Conservation (phyloP, 495 filamentous ascomycete genomes). For the Aspergillus avenaceus region DNA sequence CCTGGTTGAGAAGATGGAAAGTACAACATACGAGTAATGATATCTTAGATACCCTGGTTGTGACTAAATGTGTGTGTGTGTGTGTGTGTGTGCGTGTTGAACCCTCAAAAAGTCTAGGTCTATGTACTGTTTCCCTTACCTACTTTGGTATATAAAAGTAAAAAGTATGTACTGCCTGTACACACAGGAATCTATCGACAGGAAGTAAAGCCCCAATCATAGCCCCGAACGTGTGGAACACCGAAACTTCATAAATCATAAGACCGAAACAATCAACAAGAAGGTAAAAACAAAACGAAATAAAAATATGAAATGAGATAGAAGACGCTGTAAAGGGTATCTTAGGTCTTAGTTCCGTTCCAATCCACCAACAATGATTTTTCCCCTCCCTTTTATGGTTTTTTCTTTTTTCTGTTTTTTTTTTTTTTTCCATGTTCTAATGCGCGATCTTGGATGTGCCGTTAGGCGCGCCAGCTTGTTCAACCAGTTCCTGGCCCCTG, state of each 20-base stretch:
- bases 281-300: conserved; percentile 8
- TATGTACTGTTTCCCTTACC: not conserved
- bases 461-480: conserved; percentile 39
- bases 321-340: conserved; percentile 34
- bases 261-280: not conserved
- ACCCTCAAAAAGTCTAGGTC: not conserved
- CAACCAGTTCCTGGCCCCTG: conserved; percentile 38
- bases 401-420: not conserved
- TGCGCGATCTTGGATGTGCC: conserved; percentile 25
- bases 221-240: not conserved
- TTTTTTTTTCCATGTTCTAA: not conserved
- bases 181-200: not conserved
- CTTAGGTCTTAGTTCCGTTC: conserved; percentile 26
- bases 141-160: not conserved
- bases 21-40: not conserved
- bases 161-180: too few relatives aligned
- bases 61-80: too few relatives aligned
- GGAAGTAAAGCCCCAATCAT: not conserved
- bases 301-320: conserved; percentile 14
- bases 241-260: not conserved
- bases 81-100: too few relatives aligned
- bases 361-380: conserved; percentile 19
- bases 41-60: not conserved
- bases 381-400: conserved; percentile 2
- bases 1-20: too few relatives aligned